phyloP scores from a whole-genome alignment of 2,329 filamentous ascomycete species.

The Penicillium hordei region DNA sequence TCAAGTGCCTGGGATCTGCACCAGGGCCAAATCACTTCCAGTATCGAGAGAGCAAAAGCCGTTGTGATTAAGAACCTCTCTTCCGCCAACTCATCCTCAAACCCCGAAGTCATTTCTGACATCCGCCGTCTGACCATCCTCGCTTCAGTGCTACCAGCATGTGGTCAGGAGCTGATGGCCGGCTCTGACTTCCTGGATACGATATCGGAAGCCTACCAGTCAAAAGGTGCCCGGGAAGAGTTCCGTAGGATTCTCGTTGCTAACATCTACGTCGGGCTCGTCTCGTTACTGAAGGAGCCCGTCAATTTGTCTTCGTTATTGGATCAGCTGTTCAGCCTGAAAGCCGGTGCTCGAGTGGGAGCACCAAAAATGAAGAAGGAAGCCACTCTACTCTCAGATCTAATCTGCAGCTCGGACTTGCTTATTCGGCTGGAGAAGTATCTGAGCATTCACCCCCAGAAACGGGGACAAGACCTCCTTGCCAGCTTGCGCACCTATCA shows the following conservation, averaged over 20 bases:
- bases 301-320: constrained; percentile 73
- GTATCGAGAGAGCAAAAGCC: constrained; percentile 39
- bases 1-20: constrained; percentile 48
- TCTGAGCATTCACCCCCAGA: constrained; percentile 37
- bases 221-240: constrained; percentile 56
- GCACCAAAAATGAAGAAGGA: constrained; percentile 40
- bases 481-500: constrained; percentile 43
- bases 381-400: constrained; percentile 71
- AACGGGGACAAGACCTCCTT: constrained; percentile 44
- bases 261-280: constrained; percentile 71
- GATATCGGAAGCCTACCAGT: constrained; percentile 51
- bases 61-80: constrained; percentile 35
- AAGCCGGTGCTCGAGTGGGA: constrained; percentile 66
- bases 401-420: constrained; percentile 78
- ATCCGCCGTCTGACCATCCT: constrained; percentile 43
- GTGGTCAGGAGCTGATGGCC: constrained; percentile 66
- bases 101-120: constrained; percentile 23
- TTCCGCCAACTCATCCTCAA: constrained; percentile 10
- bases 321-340: constrained; percentile 81
- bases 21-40: constrained; percentile 34
- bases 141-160: constrained; percentile 42
- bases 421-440: constrained; percentile 49
- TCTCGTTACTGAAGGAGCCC: constrained; percentile 65
- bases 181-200: constrained; percentile 87
- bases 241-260: constrained; percentile 69